phyloP scores from a whole-genome alignment of 108 stramenopile species.

The Pseudonitzschia pungens region DNA sequence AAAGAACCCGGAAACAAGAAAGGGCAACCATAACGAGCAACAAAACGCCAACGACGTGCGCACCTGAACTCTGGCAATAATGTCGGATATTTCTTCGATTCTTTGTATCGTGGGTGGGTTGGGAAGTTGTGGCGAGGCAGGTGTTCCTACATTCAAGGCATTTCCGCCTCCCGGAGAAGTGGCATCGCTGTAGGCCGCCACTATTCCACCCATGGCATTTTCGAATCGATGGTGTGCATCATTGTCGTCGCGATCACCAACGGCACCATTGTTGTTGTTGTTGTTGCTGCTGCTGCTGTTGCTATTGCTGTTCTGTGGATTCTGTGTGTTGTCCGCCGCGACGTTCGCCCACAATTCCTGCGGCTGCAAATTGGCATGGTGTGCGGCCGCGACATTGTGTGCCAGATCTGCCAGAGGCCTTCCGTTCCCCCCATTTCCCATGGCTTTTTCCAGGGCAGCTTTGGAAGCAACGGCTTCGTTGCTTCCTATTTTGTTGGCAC shows the following conservation, averaged over 20 bases:
- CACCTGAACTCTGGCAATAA: slow-evolving; percentile 57
- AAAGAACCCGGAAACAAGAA: neutral
- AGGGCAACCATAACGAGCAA: neutral
- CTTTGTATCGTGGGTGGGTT: slow-evolving; percentile 67
- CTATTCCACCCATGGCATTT: slow-evolving; percentile 24
- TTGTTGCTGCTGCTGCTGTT: slow-evolving; percentile 4
- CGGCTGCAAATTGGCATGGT: slow-evolving; percentile 48
- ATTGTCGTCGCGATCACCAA: neutral
- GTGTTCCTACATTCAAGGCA: neutral
- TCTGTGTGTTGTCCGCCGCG: slow-evolving; percentile 19
- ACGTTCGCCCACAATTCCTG: slow-evolving; percentile 44
- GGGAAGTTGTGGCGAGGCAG: slow-evolving; percentile 54
- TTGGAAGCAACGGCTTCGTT: slow-evolving; percentile 9
- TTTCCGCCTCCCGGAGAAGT: neutral
- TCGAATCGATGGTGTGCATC: slow-evolving; percentile 24
- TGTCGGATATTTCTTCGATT: slow-evolving; percentile 67
- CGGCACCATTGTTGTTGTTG: neutral
- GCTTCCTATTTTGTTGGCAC: neutral
- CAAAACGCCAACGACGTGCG: neutral
- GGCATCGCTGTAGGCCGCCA: slow-evolving; percentile 26
- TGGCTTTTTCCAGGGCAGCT: neutral
- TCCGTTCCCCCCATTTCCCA: slow-evolving; percentile 1
- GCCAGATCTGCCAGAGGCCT: slow-evolving; percentile 37
- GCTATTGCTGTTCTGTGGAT: neutral
- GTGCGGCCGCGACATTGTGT: slow-evolving; percentile 44